phyloP scores from a whole-genome alignment of 2,329 filamentous ascomycete species.

The Paradendryphiella salina region DNA sequence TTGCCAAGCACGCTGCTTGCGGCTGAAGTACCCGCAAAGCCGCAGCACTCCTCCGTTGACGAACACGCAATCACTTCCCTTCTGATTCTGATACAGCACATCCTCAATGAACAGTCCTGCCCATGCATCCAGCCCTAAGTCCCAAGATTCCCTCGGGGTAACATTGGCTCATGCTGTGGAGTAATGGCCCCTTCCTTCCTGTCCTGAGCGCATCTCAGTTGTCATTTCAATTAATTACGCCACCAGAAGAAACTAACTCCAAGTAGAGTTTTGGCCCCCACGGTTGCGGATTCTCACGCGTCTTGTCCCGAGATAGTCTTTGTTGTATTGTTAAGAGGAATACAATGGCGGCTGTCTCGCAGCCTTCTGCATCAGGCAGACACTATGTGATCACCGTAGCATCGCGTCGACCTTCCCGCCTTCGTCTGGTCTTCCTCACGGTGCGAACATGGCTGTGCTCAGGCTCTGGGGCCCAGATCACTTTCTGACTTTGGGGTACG shows the following conservation, averaged over 20 bases:
- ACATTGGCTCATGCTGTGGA: constrained; percentile 7
- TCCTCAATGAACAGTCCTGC: not conserved
- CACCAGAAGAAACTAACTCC: constrained; percentile 7
- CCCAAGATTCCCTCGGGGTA: constrained; percentile 1
- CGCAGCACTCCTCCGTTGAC: constrained; percentile 1
- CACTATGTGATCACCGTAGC: not conserved
- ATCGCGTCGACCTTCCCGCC: constrained; percentile 1
- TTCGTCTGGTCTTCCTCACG: not conserved
- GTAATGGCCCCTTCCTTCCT: constrained; percentile 10
- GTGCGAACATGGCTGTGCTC: constrained; percentile 13
- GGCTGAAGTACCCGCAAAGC: constrained; percentile 8
- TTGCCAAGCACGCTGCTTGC: constrained; percentile 3
- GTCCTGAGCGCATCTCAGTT: not conserved
- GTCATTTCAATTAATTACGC: constrained; percentile 13
- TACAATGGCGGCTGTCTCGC: constrained; percentile 1
- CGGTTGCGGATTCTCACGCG: not conserved
- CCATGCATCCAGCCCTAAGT: not conserved
- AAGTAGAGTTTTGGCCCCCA: not conserved
- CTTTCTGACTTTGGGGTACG: constrained; percentile 8
- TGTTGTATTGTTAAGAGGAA: not conserved
- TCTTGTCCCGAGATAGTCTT: not conserved
- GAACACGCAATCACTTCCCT: not conserved
- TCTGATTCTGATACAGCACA: not conserved
- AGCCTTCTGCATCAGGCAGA: not conserved
- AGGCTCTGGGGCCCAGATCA: constrained; percentile 18